These are phyloP conservation scores for Dichotomopilus funicola DNA, from an alignment of 2,329 filamentous ascomycete species.

Conservation along the genomic window DNA sequence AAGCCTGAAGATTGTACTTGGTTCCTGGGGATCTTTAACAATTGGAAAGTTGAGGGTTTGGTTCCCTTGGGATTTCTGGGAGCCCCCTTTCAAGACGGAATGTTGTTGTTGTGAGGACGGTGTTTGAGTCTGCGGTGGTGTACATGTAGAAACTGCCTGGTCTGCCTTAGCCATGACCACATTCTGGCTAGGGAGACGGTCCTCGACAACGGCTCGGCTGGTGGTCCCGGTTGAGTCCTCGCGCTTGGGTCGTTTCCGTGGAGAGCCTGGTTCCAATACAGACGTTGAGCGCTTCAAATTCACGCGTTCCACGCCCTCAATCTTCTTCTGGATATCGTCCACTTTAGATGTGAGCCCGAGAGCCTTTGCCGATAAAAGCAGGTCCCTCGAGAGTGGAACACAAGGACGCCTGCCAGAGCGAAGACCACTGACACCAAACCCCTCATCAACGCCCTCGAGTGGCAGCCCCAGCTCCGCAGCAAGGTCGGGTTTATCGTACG, in stretches of 20 bases:
- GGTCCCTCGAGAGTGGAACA: slow-evolving; percentile 33
- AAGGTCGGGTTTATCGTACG: slow-evolving; percentile 5
- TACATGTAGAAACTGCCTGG: background rate
- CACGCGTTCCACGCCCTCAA: background rate
- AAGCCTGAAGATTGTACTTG: slow-evolving; percentile 54
- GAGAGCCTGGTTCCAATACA: background rate
- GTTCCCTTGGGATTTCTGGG: slow-evolving; percentile 28
- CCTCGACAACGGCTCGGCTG: background rate
- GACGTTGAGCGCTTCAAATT: slow-evolving; percentile 7
- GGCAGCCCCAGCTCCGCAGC: background rate
- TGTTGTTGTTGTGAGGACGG: slow-evolving; percentile 23
- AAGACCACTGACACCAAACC: slow-evolving; percentile 39
- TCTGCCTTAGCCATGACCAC: too few species aligned
- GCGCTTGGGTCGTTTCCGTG: slow-evolving; percentile 1
- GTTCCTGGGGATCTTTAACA: slow-evolving; percentile 68
- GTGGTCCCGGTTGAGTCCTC: background rate
- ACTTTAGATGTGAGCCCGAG: slow-evolving; percentile 33
- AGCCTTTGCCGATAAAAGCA: slow-evolving; percentile 37
- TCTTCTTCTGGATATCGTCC: background rate
- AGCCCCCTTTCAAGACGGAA: slow-evolving; percentile 28
- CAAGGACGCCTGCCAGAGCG: slow-evolving; percentile 31
- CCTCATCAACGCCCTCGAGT: slow-evolving; percentile 26
- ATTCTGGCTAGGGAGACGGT: background rate
- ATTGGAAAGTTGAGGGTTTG: slow-evolving; percentile 58
- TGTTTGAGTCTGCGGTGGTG: background rate